These are phyloP conservation scores for Ophiostoma sp. DNA, from an alignment of 2,329 filamentous ascomycete species.

Conservation along the genomic window DNA sequence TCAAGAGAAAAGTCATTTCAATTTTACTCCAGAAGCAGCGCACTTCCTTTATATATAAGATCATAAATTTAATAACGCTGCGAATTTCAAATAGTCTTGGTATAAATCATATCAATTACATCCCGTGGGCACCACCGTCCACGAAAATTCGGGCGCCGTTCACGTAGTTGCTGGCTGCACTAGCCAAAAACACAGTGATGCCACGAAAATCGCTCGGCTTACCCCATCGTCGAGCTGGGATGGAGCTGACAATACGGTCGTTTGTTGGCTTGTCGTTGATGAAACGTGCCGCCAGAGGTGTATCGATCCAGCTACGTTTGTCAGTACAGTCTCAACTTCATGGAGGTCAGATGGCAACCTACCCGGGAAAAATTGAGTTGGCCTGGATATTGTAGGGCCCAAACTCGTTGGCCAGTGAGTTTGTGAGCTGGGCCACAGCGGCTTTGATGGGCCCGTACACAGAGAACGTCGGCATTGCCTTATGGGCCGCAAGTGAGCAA, in stretches of 20 bases:
- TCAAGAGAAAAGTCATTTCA: no score
- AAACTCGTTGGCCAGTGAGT: constrained; percentile 30
- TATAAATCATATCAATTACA: not conserved
- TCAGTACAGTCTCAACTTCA: not conserved
- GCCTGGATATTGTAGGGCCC: constrained; percentile 29
- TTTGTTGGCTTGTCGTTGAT: constrained; percentile 48
- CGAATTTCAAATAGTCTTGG: no score
- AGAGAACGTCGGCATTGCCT: constrained; percentile 29
- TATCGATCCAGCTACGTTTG: constrained; percentile 25
- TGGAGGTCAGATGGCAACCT: not conserved
- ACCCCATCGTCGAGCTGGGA: constrained; percentile 56
- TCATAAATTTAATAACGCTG: no score
- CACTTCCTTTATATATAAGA: no score
- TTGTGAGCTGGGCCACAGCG: constrained; percentile 30
- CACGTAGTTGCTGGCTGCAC: not conserved
- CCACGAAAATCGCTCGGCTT: constrained; percentile 56
- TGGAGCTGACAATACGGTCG: not conserved
- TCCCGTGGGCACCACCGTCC: not conserved
- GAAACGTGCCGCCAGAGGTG: constrained; percentile 20
- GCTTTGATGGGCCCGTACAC: constrained; percentile 31
- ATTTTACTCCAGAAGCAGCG: no score
- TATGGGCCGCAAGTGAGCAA: constrained; percentile 28
- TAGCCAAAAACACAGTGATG: constrained; percentile 61
- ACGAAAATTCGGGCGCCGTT: constrained; percentile 3
- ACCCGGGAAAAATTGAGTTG: constrained; percentile 20